Conservation (phyloP, 2,329 filamentous ascomycete species). For the Myotisia sp. region DNA sequence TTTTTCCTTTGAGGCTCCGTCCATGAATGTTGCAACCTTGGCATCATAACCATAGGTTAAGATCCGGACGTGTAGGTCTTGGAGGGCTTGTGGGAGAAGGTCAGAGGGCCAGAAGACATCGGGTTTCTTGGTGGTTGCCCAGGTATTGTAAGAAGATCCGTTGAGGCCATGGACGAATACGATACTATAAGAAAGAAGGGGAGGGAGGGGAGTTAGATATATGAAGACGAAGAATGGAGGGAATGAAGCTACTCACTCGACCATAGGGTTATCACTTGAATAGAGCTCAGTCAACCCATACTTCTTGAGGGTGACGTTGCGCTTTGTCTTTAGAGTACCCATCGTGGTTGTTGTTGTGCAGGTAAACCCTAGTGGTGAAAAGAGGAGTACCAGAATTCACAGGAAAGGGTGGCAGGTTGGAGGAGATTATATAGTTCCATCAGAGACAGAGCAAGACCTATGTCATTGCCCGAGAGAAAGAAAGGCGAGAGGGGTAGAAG, state of each 20-base stretch:
- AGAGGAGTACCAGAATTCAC: too few relatives aligned
- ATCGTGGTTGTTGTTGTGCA: too few relatives aligned
- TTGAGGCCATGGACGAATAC: slow-evolving; percentile 59
- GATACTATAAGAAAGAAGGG: slow-evolving; percentile 26
- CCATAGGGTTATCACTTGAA: slow-evolving; percentile 24
- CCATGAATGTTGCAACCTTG: slow-evolving; percentile 40
- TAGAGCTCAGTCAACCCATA: slow-evolving; percentile 32
- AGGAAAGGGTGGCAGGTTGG: too few relatives aligned
- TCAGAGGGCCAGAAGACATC: slow-evolving; percentile 56
- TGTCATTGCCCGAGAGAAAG: background rate
- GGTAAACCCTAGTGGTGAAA: too few relatives aligned
- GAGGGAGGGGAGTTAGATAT: background rate
- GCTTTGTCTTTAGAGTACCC: slow-evolving; percentile 4
- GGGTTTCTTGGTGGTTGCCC: slow-evolving; percentile 34
- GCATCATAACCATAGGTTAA: slow-evolving; percentile 64
- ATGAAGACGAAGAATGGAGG: background rate
- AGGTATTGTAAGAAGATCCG: slow-evolving; percentile 50
- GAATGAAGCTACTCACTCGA: slow-evolving; percentile 29
- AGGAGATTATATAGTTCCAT: too few relatives aligned
- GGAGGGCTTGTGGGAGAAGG: slow-evolving; percentile 48
- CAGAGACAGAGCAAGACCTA: background rate
- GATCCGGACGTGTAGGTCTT: slow-evolving; percentile 45
- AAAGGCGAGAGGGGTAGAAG: background rate
- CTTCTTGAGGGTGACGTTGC: slow-evolving; percentile 19
- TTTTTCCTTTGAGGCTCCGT: slow-evolving; percentile 47